Evolutionary conservation across 2,329 filamentous ascomycete species (phyloP).

Genomic region (Beauveria varroae): DNA sequence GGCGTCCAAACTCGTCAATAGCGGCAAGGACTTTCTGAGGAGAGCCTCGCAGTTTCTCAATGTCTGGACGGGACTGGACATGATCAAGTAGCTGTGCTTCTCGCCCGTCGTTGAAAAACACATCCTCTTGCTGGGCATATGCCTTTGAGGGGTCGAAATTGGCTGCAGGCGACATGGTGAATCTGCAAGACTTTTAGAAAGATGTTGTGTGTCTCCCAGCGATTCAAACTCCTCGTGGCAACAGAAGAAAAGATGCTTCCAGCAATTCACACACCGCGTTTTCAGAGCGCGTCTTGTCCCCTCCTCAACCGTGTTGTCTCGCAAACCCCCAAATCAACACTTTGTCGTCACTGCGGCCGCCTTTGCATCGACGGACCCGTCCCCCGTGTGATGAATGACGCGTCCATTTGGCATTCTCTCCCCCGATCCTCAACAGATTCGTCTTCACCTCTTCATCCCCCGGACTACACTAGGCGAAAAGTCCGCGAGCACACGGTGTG

Average conservation of each 20-base stretch:
- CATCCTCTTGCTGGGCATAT: slow-evolving; percentile 33
- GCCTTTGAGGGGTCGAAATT: slow-evolving; percentile 31
- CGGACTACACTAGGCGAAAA: too few species aligned
- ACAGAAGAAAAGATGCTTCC: neutral
- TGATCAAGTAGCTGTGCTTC: slow-evolving; percentile 68
- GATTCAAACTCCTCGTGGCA: neutral
- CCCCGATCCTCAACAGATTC: neutral
- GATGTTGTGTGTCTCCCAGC: neutral
- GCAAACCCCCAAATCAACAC: neutral
- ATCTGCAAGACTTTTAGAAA: neutral
- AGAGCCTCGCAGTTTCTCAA: slow-evolving; percentile 56
- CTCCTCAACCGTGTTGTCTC: neutral
- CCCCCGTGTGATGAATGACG: neutral
- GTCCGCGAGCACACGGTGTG: too few species aligned
- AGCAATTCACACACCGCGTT: neutral
- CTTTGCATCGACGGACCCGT: neutral
- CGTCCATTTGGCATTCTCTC: neutral
- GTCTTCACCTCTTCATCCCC: neutral
- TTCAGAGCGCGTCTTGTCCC: neutral
- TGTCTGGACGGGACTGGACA: slow-evolving; percentile 53
- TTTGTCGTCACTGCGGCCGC: neutral
- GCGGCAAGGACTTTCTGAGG: slow-evolving; percentile 56
- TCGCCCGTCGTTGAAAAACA: slow-evolving; percentile 59
- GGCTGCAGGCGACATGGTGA: neutral
- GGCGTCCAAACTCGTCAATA: slow-evolving; percentile 56